These are phyloP conservation scores for Coemansia sp. DNA, from an alignment of 192 early-diverging fungal species.

Conservation along the genomic window DNA sequence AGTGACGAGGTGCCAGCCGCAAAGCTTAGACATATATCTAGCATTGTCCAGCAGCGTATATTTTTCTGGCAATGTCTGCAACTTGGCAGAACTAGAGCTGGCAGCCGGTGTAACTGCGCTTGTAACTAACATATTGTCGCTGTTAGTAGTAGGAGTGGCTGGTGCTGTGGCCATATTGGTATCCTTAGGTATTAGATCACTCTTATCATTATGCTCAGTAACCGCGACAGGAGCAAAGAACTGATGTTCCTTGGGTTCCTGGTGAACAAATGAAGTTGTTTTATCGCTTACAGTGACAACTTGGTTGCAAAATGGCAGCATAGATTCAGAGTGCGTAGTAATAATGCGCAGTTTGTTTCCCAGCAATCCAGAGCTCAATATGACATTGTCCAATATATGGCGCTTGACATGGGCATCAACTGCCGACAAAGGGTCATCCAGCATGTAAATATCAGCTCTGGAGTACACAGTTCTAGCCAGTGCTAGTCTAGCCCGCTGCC, in stretches of 20 bases:
- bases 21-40: too few species aligned
- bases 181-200: too few species aligned
- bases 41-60: too few species aligned
- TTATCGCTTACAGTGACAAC: too few species aligned
- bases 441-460: constrained; percentile 18
- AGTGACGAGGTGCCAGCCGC: too few species aligned
- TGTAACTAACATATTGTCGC: too few species aligned
- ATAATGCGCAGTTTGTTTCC: constrained; percentile 8
- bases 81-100: too few species aligned
- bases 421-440: too few species aligned
- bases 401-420: constrained; percentile 6
- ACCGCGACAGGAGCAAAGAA: not conserved
- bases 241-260: not conserved
- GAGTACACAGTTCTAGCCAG: constrained; percentile 24
- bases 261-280: not conserved
- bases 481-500: constrained; percentile 20
- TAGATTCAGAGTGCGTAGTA: constrained; percentile 1
- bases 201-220: not conserved
- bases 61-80: too few species aligned
- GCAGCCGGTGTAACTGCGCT: too few species aligned
- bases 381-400: constrained; percentile 16
- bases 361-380: constrained; percentile 19
- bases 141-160: too few species aligned
- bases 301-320: constrained; percentile 8
- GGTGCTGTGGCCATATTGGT: too few species aligned